Evolutionary conservation across 2,329 filamentous ascomycete species (phyloP).

Genomic region (Grosmannia penicillata): DNA sequence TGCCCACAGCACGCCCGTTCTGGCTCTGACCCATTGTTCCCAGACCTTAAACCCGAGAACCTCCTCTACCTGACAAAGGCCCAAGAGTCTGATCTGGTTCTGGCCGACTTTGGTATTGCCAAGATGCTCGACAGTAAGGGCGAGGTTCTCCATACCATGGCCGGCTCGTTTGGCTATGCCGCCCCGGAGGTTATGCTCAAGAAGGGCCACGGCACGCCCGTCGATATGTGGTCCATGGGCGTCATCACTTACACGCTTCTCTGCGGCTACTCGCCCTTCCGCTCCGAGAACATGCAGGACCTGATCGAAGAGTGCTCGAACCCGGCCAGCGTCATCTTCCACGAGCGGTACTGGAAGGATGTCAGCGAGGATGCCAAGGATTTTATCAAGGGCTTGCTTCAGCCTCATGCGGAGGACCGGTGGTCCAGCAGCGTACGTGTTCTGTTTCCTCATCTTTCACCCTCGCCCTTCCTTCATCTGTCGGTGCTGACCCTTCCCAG

Average conservation of each 20-base stretch:
- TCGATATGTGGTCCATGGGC: constrained; percentile 98
- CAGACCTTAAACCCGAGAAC: constrained; percentile 96
- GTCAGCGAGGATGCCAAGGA: constrained; percentile 91
- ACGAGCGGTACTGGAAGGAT: constrained; percentile 96
- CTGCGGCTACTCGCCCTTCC: constrained; percentile 96
- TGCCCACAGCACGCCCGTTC: background rate
- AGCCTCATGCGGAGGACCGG: constrained; percentile 62
- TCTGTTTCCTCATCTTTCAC: background rate
- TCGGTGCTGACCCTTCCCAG: constrained; percentile 21
- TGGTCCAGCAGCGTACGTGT: constrained; percentile 57
- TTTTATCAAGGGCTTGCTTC: constrained; percentile 73
- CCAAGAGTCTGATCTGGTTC: constrained; percentile 66
- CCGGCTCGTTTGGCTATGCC: constrained; percentile 93
- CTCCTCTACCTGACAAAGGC: constrained; percentile 79
- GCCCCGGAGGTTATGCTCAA: constrained; percentile 98
- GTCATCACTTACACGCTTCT: constrained; percentile 98
- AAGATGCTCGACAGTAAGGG: constrained; percentile 90
- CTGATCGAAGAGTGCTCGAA: constrained; percentile 93
- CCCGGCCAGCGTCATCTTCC: constrained; percentile 73
- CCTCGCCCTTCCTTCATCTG: background rate
- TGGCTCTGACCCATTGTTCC: constrained; percentile 4
- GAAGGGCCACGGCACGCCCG: constrained; percentile 90
- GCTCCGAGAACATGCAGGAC: constrained; percentile 83
- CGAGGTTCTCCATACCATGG: constrained; percentile 94
- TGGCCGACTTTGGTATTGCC: constrained; percentile 96